Evolutionary conservation across 2,329 filamentous ascomycete species (phyloP), one percentile per base, ranked within the genome.

Genomic region (Xylariaceae sp.): DNA sequence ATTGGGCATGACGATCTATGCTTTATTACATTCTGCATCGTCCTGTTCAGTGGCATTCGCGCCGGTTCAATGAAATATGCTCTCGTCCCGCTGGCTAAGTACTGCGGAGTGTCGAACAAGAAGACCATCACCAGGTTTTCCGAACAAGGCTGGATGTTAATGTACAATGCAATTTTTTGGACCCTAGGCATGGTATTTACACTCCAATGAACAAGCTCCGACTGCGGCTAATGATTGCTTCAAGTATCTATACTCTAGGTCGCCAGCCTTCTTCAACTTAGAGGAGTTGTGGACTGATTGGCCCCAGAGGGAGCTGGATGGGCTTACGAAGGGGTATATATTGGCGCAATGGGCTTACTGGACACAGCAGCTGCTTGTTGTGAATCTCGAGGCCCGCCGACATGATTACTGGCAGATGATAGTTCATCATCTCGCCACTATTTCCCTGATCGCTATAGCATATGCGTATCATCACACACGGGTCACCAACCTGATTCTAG

Each of bases 321-420:
- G 86, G 3, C 73, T 90, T 6, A 83, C 88, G 75, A 97, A 97
- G 77, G 85, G 83, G 72, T 97, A 97, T 74, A 89, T 95, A 65
- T 80, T 97, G 33, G 86, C 87, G n/a, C 92, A 97, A 71, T 88
- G 92, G 72, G 86, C 88, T 13, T 97, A 96, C 72, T 96, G 91
- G 88, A 74, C 96, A 37, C 93, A 97, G 75, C 92, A 96, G 73
- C 87, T 97, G 59, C 77, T 96, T 29, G 90, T 96, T 52, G 89
- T 97, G 70, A 88, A 97, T 72, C 90, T 97, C 53, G 93, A 97
- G 74, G 89, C 93, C 73, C 85, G 88, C 61, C 84, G 93, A 67
- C 97, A 96, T 75, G 93, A 97, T 66, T 88, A 97, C 73, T 88
- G 85, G 76, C 92, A 97, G 73, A 97, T 97, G 93, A 85, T 97